A percentile compares a stretch with the other conserved stretches of the same genome.
Conservation (phyloP, 83 land plant genomes). For the Thuja plicata region DNA sequence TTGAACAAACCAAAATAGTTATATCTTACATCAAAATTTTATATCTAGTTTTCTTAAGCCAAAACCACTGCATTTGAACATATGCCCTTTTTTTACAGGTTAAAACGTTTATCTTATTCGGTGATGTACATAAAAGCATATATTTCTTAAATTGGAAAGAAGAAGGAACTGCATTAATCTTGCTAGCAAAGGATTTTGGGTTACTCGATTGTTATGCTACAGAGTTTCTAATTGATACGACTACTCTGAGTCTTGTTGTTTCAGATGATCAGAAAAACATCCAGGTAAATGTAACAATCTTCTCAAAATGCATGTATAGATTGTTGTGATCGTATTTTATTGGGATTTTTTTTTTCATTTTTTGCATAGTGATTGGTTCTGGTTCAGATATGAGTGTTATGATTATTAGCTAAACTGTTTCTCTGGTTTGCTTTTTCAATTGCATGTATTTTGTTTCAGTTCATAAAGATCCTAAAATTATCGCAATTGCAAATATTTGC, state of each 20-base stretch:
- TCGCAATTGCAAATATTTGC: background rate
- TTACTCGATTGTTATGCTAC: slow-evolving; percentile 92
- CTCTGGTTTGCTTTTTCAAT: background rate
- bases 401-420: background rate
- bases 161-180: slow-evolving; percentile 84
- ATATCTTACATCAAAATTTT: background rate
- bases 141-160: slow-evolving; percentile 98
- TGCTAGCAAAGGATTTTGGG: slow-evolving; percentile 97
- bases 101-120: slow-evolving; percentile 91
- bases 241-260: slow-evolving; percentile 90
- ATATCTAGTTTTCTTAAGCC: background rate
- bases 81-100: slow-evolving; percentile 55
- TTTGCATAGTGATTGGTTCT: background rate
- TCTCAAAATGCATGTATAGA: background rate
- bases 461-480: background rate
- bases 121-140: slow-evolving; percentile 96
- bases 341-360: background rate
- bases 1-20: background rate
- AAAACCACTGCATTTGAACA: background rate
- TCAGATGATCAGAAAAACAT: slow-evolving; percentile 93
- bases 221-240: slow-evolving; percentile 98
- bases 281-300: slow-evolving; percentile 58
- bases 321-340: background rate
- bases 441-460: background rate
- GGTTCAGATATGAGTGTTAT: background rate